phyloP scores from a whole-genome alignment of 164 flowering plant genomes.

The Liquidambar formosana region DNA sequence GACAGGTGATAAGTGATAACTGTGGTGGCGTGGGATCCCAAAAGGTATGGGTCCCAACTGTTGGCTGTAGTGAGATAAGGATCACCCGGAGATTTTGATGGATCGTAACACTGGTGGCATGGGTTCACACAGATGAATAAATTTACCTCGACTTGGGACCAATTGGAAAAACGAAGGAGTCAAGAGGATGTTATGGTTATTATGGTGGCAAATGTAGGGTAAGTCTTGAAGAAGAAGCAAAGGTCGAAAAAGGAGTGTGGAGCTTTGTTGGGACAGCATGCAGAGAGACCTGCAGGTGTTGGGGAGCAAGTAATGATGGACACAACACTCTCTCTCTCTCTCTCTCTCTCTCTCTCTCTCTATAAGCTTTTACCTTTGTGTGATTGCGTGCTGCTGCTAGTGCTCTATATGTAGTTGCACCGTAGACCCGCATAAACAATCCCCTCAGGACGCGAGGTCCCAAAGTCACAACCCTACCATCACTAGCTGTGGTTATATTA shows the following conservation, averaged over 20 bases:
- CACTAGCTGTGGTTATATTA: too few relatives aligned
- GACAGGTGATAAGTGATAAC: too few relatives aligned
- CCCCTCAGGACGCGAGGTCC: background rate
- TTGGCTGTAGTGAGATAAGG: too few relatives aligned
- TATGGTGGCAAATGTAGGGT: too few relatives aligned
- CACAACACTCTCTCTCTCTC: background rate
- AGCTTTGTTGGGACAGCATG: background rate
- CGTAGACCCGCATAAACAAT: background rate
- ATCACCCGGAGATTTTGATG: too few relatives aligned
- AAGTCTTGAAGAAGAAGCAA: background rate
- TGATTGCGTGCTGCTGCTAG: conserved; percentile 14
- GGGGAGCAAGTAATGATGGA: conserved; percentile 17
- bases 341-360: background rate
- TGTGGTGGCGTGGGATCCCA: too few relatives aligned
- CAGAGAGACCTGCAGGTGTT: conserved; percentile 1
- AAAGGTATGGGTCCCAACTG: too few relatives aligned
- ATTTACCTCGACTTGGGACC: too few relatives aligned
- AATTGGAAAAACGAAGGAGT: too few relatives aligned
- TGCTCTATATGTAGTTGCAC: background rate
- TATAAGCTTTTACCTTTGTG: conserved; percentile 8
- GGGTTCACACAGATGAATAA: too few relatives aligned
- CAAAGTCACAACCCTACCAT: background rate
- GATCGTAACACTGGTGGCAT: too few relatives aligned
- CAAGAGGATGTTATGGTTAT: too few relatives aligned
- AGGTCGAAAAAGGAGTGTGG: background rate